Base-by-base conservation (phyloP, 106 monocot species). In the Dioscorea dumetorum region DNA sequence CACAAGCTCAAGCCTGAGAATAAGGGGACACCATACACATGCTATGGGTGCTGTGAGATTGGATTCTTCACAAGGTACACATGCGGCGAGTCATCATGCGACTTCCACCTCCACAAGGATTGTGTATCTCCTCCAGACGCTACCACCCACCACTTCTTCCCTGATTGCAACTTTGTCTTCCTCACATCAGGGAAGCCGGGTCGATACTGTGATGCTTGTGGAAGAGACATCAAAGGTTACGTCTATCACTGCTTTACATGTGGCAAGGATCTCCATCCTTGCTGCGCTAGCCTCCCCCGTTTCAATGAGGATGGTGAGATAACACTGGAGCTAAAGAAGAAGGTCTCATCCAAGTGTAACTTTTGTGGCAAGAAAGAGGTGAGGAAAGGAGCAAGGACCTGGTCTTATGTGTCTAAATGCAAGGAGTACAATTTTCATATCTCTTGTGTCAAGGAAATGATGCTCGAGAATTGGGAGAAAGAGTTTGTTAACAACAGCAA, bases 71-170 rank as follows among this genome's bases (percentile, higher is more conserved):
- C 48, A 6, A 50, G 70, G 18, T 76, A 56, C 14, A 24, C 21
- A 14, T 76, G 76, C 57, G 20, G 12, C 0, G 19, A 66, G 49
- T 8, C 61, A 11, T 13, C 15, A 6, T 77, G 71, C 63, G 21
- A 70, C 49, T 58, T 66, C 22, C 22, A 50, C 24, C 70, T 77
- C 13, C 77, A 77, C 64, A 62, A 70, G 48, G 33, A 58, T n/a
- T 76, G 76, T 22, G 69, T 53, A 0, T 12, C 2, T 8, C 54
- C 51, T 9, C 11, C 17, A 8, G 17, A n/a, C 19, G 58, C 57
- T 32, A 24, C 64, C 50, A 71, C 70, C 50, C 77, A 77, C 14
- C 60, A 48, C 15, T 66, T 77, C 71, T 77, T 65, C 59, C 64
- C 62, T 4, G 58, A 49, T 5, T 66, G 50, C 50, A 34, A 58